Evolutionary conservation across 1,284 basidiomycete genomes (phyloP).

Genomic region (Phylloporus sp.): DNA sequence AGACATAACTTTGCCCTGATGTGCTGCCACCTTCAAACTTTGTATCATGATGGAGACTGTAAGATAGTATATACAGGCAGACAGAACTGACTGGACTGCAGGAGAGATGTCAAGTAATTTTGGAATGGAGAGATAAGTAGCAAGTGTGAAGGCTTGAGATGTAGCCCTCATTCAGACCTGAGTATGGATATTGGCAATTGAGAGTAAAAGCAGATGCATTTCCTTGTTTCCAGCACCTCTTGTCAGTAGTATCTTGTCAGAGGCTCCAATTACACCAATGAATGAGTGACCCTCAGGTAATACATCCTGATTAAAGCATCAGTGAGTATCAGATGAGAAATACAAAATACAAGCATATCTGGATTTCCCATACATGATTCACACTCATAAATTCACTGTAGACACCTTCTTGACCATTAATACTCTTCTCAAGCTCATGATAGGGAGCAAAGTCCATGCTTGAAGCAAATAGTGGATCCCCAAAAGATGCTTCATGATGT

Average conservation of each 20-base stretch:
- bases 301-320: neutral
- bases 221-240: constrained; percentile 7
- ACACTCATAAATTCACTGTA: constrained; percentile 25
- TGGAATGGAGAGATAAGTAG: constrained; percentile 15
- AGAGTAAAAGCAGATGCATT: constrained; percentile 24
- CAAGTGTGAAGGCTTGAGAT: constrained; percentile 15
- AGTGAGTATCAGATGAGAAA: neutral
- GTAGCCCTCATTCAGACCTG: constrained; percentile 17
- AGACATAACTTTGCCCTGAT: constrained; percentile 1
- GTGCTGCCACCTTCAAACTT: constrained; percentile 11
- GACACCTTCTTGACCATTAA: neutral
- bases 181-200: constrained; percentile 19
- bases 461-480: neutral
- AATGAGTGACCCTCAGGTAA: neutral
- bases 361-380: constrained; percentile 17
- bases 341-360: constrained; percentile 1
- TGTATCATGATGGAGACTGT: constrained; percentile 8
- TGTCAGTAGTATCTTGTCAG: constrained; percentile 17
- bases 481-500: constrained; percentile 8
- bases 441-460: neutral
- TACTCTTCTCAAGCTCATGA: neutral
- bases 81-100: constrained; percentile 14
- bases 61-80: constrained; percentile 10
- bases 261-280: constrained; percentile 17
- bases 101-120: constrained; percentile 17